A percentile compares a stretch with the other conserved stretches of the same genome.
phyloP scores from a whole-genome alignment of 2,329 filamentous ascomycete species.

The Sarocladium brachiariae region DNA sequence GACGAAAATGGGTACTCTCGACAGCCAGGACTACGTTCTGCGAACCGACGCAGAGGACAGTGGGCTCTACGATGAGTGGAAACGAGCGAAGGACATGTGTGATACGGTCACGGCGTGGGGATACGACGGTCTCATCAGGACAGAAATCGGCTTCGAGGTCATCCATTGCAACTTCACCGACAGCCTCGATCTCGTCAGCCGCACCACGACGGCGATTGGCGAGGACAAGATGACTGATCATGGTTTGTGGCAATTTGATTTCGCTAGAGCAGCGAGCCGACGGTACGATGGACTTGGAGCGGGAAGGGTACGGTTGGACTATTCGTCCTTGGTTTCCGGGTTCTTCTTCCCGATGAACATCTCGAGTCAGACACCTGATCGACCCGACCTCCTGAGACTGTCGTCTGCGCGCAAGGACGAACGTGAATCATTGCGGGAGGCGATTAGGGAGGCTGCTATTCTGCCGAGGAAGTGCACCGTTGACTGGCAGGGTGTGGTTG shows the following conservation, averaged over 20 bases:
- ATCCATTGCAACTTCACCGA: conserved; percentile 57
- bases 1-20: conserved; percentile 56
- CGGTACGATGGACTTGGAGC: conserved; percentile 40
- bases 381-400: conserved; percentile 27
- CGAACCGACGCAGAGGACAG: conserved; percentile 20
- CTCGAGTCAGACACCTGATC: conserved; percentile 30
- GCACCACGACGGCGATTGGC: conserved; percentile 19
- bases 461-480: conserved; percentile 25
- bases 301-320: conserved; percentile 37
- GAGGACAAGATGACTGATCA: conserved; percentile 13
- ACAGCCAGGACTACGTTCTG: conserved; percentile 59
- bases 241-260: conserved; percentile 30
- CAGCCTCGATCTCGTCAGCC: conserved; percentile 31
- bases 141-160: conserved; percentile 65
- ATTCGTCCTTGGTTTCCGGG: conserved; percentile 43
- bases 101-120: conserved; percentile 44
- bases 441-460: conserved; percentile 37
- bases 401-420: conserved; percentile 21
- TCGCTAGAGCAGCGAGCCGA: conserved; percentile 32
- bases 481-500: conserved; percentile 61
- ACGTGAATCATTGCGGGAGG: conserved; percentile 29
- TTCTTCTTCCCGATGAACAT: conserved; percentile 45
- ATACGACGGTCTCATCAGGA: conserved; percentile 59
- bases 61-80: conserved; percentile 34
- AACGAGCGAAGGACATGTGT: conserved; percentile 51